Base-by-base conservation (phyloP, 1,284 basidiomycete genomes). In the Neolentinus lepideus region DNA sequence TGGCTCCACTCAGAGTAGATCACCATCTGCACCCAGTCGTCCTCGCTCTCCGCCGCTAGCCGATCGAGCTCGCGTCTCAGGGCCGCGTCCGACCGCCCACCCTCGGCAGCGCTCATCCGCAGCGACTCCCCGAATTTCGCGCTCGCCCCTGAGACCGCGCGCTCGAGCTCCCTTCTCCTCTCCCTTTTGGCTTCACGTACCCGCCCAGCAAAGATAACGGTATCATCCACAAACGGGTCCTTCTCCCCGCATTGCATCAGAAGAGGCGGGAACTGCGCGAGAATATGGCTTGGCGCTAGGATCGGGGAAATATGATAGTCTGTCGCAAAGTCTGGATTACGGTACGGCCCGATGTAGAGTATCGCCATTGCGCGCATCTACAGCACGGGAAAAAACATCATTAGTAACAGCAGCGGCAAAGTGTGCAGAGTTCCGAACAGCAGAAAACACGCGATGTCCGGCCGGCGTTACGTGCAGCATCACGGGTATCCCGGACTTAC, bases 321-420 rank as follows among this genome's bases (percentile, higher is more conserved):
- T 45, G 90, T 90, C 57, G 87, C 84, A 68, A 98, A 93, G 69
- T 98, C 94, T 14, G 96, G 95, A 66, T 93, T 90, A 54, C 85
- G 85, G 63, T 90, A 83, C 0, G 95, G 94, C 0, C 96, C 96
- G 59, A 98, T 89, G 72, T 98, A 98, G 56, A 98, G 76, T 63
- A 98, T 95, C 1, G 95, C 94, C 95, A 98, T 98, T 0, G 95
- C 94, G 45, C 96, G 90, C 90, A 98, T 96, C 94, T 96, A 62
- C 45, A 26, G n/a, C 24, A 31, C 12, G 29, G 29, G 38, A 21
- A 43, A 43, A 43, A 6, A 43, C 6, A 43, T 43, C 38, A 43
- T 43, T 6, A 43, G 38, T 16, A 43, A 43, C 6, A 43, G 6
- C 19, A 35, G 9, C 47, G 9, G 14, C 27, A 35, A 27, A 33